Evolutionary conservation across 225 moss, liverwort and hornwort species (phyloP).

Genomic region (Anthoceros angustus): DNA sequence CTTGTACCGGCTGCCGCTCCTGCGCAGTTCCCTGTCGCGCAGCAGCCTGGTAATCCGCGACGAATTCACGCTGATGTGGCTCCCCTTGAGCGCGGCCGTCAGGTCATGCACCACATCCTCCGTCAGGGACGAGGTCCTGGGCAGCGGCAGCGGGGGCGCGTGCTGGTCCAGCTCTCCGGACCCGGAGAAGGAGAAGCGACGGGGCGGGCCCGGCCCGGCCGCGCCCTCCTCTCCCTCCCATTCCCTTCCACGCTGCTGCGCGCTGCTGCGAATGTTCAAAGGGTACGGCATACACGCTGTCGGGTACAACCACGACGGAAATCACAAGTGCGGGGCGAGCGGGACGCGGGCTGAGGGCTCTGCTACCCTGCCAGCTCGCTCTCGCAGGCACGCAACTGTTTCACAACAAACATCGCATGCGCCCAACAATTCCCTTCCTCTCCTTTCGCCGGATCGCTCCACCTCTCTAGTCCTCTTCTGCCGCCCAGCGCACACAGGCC

Average conservation of each 20-base stretch:
- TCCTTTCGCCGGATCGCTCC: no score
- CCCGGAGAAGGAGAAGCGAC: conserved; percentile 25
- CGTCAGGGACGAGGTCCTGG: conserved; percentile 24
- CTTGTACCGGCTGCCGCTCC: neutral
- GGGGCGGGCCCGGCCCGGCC: conserved; percentile 21
- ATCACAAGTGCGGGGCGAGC: no score
- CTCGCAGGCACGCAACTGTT: no score
- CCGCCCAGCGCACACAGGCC: no score
- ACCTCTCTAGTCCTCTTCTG: no score
- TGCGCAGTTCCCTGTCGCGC: neutral
- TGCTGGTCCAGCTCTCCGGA: conserved; percentile 27
- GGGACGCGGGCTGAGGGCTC: no score
- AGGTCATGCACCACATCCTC: conserved; percentile 25
- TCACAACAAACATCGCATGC: no score
- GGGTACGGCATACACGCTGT: conserved; percentile 40
- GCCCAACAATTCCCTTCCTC: no score
- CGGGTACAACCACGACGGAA: neutral
- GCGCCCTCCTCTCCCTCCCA: conserved; percentile 38
- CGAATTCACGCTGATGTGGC: conserved; percentile 26
- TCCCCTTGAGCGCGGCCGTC: conserved; percentile 28
- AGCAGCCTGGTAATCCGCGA: conserved; percentile 38
- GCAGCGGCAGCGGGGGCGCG: conserved; percentile 7
- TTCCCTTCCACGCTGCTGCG: conserved; percentile 28
- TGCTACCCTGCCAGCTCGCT: no score
- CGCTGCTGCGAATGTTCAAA: conserved; percentile 24